Evolutionary conservation across 1,284 basidiomycete genomes (phyloP), one percentile per base, ranked within the genome.

Genomic region (Sanguinoderma infundibulare): DNA sequence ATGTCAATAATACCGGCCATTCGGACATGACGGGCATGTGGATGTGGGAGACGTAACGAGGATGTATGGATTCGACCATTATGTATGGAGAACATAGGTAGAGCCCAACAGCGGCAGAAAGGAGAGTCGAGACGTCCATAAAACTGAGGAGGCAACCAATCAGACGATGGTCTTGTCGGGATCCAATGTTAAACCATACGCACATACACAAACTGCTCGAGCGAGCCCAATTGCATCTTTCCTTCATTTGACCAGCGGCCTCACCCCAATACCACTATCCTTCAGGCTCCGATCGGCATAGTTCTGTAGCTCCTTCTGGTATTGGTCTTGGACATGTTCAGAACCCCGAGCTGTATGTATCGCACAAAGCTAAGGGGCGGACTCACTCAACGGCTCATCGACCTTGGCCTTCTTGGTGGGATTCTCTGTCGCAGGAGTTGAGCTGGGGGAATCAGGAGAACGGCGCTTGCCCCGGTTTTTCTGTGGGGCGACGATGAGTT

Each of bases 401-500:
- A 67, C 61, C 64, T 77, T 80, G 5, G 70, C 52, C 68, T 78
- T 83, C 75, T 83, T 83, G 30, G 72, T 61, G 34, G 77, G 72
- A 15, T 66, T 73, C 61, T 73, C 72, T 74, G 77, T 76, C 61
- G 64, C 56, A 72, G 73, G 59, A 67, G 68, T 66, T 66, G 74
- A 71, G 69, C 66, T 69, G 40, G 67, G 28, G 56, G 61, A 65
- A 71, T 79, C 77, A 75, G 80, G 78, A 68, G 76, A 74, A 69
- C 77, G 77, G 68, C 86, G 85, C 76, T 88, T 88, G 72, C 85
- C 83, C 72, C 86, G 77, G 50, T 77, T 82, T 83, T 82, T 88
- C 86, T 89, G 69, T 36, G 28, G 6, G 9, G 39, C 20, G 12
- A 55, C 26, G 12, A 26, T 30, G 47, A 51, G 20, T 26, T 38